phyloP scores from a whole-genome alignment of 2,329 filamentous ascomycete genomes.

The Westerdykella aurantiaca region DNA sequence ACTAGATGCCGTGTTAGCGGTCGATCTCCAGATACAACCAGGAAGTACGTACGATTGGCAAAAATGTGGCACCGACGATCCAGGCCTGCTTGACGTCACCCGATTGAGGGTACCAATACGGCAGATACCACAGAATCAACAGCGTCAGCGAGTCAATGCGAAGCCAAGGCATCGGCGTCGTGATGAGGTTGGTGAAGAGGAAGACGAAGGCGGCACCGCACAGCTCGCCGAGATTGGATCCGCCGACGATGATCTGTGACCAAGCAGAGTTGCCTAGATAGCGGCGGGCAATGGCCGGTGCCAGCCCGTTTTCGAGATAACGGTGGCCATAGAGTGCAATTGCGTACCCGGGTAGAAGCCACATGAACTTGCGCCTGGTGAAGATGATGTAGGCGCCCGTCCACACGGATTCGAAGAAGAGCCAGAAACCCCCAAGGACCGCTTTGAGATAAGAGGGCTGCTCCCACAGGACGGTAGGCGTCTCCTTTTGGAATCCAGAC shows the following conservation, averaged over 20 bases:
- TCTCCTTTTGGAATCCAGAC: constrained; percentile 28
- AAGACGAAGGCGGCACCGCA: constrained; percentile 47
- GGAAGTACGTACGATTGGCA: constrained; percentile 32
- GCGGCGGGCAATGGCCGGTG: constrained; percentile 43
- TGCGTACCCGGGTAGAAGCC: constrained; percentile 47
- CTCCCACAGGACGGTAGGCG: constrained; percentile 17
- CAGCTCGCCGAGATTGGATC: constrained; percentile 48
- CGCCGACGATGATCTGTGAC: constrained; percentile 48
- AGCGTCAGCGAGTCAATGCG: constrained; percentile 45
- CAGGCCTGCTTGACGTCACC: constrained; percentile 43
- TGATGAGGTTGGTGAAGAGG: constrained; percentile 45
- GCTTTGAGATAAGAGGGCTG: constrained; percentile 36
- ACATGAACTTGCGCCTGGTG: constrained; percentile 45
- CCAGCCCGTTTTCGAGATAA: constrained; percentile 48
- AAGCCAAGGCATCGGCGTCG: constrained; percentile 49
- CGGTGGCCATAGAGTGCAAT: constrained; percentile 48
- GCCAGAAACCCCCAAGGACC: constrained; percentile 37
- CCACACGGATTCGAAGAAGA: constrained; percentile 45
- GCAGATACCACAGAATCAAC: constrained; percentile 46
- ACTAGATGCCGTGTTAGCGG: constrained; percentile 10
- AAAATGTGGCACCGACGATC: constrained; percentile 43
- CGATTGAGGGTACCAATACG: constrained; percentile 41
- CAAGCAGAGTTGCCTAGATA: constrained; percentile 47
- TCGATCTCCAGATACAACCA: no score
- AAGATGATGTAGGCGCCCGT: constrained; percentile 45